phyloP scores from a whole-genome alignment of 2,329 filamentous ascomycete species.

The Xylariaceae sp. region DNA sequence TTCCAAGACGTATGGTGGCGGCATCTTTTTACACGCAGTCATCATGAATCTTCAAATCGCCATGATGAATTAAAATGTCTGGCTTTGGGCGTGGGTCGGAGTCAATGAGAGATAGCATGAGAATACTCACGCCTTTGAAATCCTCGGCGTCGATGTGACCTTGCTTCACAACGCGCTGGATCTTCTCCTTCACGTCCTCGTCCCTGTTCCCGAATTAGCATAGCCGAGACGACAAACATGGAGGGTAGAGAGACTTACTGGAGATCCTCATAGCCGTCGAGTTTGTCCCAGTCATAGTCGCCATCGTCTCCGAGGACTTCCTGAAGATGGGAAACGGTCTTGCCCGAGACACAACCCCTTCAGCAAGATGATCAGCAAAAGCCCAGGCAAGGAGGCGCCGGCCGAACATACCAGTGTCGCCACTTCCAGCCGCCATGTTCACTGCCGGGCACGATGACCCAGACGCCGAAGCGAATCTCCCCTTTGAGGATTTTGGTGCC shows the following conservation, averaged over 20 bases:
- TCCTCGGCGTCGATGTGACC: slow-evolving; percentile 83
- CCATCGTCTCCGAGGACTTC: slow-evolving; percentile 50
- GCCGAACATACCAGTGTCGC: slow-evolving; percentile 74
- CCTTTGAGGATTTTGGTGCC: slow-evolving; percentile 73
- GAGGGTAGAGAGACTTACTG: slow-evolving; percentile 26
- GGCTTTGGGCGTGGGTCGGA: neutral
- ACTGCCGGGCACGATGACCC: slow-evolving; percentile 56
- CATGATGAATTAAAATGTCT: neutral
- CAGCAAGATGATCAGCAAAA: slow-evolving; percentile 1
- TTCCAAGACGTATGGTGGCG: neutral
- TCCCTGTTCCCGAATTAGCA: slow-evolving; percentile 31
- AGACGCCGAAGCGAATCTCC: slow-evolving; percentile 72
- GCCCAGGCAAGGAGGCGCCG: neutral
- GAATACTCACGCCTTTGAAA: slow-evolving; percentile 75
- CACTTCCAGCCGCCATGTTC: slow-evolving; percentile 67
- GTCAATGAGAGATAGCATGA: neutral
- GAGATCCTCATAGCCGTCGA: slow-evolving; percentile 84
- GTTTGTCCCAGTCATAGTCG: slow-evolving; percentile 57
- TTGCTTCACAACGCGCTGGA: slow-evolving; percentile 67
- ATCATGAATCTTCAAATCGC: neutral
- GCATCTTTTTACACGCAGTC: neutral
- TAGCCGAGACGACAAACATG: neutral
- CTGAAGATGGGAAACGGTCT: slow-evolving; percentile 65
- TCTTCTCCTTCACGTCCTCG: slow-evolving; percentile 68
- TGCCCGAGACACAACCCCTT: slow-evolving; percentile 87